Evolutionary conservation across 768 basidiomycete genomes (phyloP), one percentile per base, ranked within the genome.

Genomic region (Pleurotus tuoliensis): DNA sequence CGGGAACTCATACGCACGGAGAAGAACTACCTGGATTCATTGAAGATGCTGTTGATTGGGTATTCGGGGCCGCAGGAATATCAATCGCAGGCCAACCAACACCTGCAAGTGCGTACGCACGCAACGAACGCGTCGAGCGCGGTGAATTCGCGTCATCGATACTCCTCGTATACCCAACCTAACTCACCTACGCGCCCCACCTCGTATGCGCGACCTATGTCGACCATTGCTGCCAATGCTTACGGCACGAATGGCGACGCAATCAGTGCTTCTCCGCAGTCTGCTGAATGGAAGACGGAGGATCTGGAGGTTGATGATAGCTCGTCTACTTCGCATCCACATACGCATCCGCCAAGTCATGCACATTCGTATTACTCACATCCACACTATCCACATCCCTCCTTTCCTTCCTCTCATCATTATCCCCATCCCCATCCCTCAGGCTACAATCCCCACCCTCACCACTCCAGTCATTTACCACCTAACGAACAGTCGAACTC

Each of bases 1-100:
- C 67, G 66, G 20, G 68, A 69, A 59, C 55, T 71, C 22, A 64
- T 69, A 15, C 60, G 61, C 27, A 65, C 64, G 1, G 64, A 65
- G 43, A 57, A 60, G 11, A 22, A 41, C 5, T 67, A 65, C 37
- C 58, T 64, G 3, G n/a, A 37, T 3, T 56, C 61, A 1, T 47
- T 65, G 4, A 57, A 56, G 12, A 18, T 50, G 18, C 61, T 66
- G 4, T 30, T 62, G 43, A 34, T 34, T 9, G 30, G 30, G 30
- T 34, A 34, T 34, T 34, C 30, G 3, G 30, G 30, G 30, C 30
- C 30, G 30, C 30, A 34, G 30, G 30, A 34, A 9, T 34, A 34
- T 34, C 30, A 34, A 9, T 30, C 30, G 20, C 41, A 41, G 18
- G 39, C 51, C 20, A n/a, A 7, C 2, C 41, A 44, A 7, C 15